Percentiles rank a stretch among this genome's conserved stretches.
These are phyloP conservation scores for Sclerotinia glacialis DNA, from an alignment of 2,329 filamentous ascomycete genomes.

Conservation along the genomic window DNA sequence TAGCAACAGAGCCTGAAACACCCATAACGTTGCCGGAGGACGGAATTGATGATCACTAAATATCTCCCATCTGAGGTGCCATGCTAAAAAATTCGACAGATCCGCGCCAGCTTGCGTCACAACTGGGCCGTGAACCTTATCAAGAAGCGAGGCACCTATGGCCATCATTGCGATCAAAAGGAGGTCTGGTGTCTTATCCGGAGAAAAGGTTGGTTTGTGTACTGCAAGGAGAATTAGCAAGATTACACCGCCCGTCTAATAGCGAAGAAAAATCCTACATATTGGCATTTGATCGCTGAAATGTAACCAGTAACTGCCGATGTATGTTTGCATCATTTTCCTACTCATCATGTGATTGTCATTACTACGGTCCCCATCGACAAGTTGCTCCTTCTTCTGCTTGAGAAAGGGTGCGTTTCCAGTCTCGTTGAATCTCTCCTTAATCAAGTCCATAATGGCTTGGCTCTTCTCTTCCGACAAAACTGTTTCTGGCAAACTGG, in stretches of 20 bases:
- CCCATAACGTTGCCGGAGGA: constrained; percentile 91
- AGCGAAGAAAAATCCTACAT: constrained; percentile 35
- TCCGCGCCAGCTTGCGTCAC: constrained; percentile 75
- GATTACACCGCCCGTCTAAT: too few species aligned
- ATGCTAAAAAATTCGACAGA: constrained; percentile 84
- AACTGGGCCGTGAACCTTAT: constrained; percentile 73
- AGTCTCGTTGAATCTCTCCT: constrained; percentile 75
- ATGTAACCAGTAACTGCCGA: constrained; percentile 89
- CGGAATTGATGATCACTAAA: constrained; percentile 89
- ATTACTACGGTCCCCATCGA: constrained; percentile 72
- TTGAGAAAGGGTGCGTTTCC: constrained; percentile 71
- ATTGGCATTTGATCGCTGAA: constrained; percentile 95
- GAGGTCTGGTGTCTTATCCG: constrained; percentile 80
- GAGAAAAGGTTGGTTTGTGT: constrained; percentile 89
- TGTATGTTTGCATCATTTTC: constrained; percentile 94
- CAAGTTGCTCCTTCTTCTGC: constrained; percentile 68
- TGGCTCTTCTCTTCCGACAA: constrained; percentile 86
- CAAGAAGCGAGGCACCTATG: constrained; percentile 85
- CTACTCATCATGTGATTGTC: constrained; percentile 70
- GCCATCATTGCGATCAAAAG: constrained; percentile 86
- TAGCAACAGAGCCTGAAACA: constrained; percentile 86
- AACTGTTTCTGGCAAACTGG: constrained; percentile 72
- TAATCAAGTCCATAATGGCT: constrained; percentile 79
- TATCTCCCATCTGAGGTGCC: constrained; percentile 90
- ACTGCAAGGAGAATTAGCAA: constrained; percentile 43